phyloP scores from a whole-genome alignment of 2,329 filamentous ascomycete genomes.

The Colletotrichum kahawae region DNA sequence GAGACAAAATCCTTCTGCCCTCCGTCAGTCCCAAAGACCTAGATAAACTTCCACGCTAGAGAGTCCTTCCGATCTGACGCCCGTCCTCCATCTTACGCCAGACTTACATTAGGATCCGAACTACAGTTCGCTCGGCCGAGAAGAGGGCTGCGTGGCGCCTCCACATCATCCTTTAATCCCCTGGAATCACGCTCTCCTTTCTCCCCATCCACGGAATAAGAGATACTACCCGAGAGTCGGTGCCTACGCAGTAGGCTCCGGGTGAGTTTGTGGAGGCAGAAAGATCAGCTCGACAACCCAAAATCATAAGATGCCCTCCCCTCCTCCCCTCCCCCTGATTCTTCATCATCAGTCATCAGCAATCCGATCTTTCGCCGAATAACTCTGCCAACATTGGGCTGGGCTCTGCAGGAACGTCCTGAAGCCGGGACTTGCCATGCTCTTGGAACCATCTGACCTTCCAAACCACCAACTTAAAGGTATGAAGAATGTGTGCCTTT shows the following conservation, averaged over 20 bases:
- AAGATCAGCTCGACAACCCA: background rate
- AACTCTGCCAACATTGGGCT: background rate
- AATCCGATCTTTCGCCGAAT: background rate
- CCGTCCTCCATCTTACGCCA: background rate
- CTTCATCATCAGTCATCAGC: background rate
- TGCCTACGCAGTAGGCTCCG: background rate
- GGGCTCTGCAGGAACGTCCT: background rate
- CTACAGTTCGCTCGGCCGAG: conserved; percentile 3
- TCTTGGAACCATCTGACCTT: background rate
- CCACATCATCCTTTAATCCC: background rate
- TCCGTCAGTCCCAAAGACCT: background rate
- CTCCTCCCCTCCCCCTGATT: background rate
- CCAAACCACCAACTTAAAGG: background rate
- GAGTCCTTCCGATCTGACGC: background rate
- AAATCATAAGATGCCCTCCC: background rate
- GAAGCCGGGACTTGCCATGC: background rate
- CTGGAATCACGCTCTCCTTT: background rate
- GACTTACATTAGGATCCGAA: background rate
- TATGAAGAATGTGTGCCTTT: background rate
- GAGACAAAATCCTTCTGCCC: background rate
- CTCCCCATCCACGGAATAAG: background rate
- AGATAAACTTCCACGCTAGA: conserved; percentile 5
- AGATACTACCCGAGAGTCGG: background rate
- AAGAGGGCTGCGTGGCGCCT: background rate
- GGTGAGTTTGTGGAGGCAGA: background rate